Percentiles rank a stretch among this genome's conserved stretches.
phyloP scores from a whole-genome alignment of 768 basidiomycete genomes.

The Russula emetica region DNA sequence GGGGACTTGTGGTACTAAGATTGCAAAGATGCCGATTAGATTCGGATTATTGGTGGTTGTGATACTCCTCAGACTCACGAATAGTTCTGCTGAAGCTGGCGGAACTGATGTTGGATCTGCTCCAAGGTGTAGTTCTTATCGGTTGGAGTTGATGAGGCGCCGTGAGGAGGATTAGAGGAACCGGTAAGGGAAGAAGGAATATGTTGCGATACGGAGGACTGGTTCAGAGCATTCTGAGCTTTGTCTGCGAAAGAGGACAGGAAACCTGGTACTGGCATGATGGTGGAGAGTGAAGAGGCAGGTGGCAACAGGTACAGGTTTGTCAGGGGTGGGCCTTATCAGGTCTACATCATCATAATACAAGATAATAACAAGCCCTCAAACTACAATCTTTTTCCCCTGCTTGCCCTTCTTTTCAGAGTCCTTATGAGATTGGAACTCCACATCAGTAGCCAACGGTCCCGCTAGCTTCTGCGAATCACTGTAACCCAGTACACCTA shows the following conservation, averaged over 20 bases:
- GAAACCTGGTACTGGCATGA: slow-evolving; percentile 60
- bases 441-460: slow-evolving; percentile 90
- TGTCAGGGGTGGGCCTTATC: slow-evolving; percentile 6
- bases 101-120: slow-evolving; percentile 65
- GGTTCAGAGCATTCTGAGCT: slow-evolving; percentile 65
- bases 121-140: slow-evolving; percentile 54
- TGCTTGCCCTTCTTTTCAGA: slow-evolving; percentile 90
- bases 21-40: neutral
- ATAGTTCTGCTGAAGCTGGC: slow-evolving; percentile 72
- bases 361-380: slow-evolving; percentile 31
- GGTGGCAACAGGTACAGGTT: neutral
- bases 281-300: slow-evolving; percentile 7
- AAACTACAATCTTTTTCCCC: slow-evolving; percentile 74
- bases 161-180: slow-evolving; percentile 36
- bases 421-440: slow-evolving; percentile 93
- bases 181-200: slow-evolving; percentile 42
- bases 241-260: slow-evolving; percentile 69
- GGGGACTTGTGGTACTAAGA: slow-evolving; percentile 52
- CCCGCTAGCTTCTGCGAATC: slow-evolving; percentile 72
- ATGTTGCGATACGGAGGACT: slow-evolving; percentile 55
- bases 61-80: slow-evolving; percentile 39
- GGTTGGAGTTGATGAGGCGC: slow-evolving; percentile 12
- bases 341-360: slow-evolving; percentile 22
- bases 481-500: slow-evolving; percentile 73
- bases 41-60: neutral